phyloP scores from a whole-genome alignment of 148 eudicot species.

The Simmondsia chinensis region DNA sequence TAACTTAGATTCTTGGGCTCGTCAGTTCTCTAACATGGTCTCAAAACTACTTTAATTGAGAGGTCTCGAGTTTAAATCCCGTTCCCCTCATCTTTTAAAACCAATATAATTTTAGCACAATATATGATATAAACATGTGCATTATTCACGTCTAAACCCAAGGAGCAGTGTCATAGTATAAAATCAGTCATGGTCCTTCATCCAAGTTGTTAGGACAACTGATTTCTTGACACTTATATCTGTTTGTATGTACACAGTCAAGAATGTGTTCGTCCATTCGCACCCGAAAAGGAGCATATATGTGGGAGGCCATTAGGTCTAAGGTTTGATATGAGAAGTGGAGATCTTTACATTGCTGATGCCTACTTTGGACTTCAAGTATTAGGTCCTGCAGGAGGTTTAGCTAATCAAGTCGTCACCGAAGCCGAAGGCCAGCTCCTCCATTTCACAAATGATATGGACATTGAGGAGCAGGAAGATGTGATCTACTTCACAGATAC shows the following conservation, averaged over 20 bases:
- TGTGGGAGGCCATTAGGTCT: slow-evolving; percentile 59
- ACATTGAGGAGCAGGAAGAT: slow-evolving; percentile 26
- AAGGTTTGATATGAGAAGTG: slow-evolving; percentile 34
- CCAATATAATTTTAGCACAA: too few species aligned
- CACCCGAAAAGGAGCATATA: slow-evolving; percentile 58
- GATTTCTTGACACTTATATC: not conserved
- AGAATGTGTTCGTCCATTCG: slow-evolving; percentile 49
- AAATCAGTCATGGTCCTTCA: too few species aligned
- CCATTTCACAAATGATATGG: slow-evolving; percentile 35
- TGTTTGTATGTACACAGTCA: slow-evolving; percentile 18
- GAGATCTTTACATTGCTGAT: slow-evolving; percentile 55
- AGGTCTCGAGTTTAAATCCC: too few species aligned
- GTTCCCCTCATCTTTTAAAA: too few species aligned
- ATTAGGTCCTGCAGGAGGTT: slow-evolving; percentile 52
- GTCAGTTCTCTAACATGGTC: too few species aligned
- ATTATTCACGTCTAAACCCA: too few species aligned
- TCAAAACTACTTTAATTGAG: too few species aligned
- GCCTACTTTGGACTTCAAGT: slow-evolving; percentile 75
- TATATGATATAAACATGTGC: too few species aligned
- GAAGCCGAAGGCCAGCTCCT: slow-evolving; percentile 23
- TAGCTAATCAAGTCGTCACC: slow-evolving; percentile 15
- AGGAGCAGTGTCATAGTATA: too few species aligned
- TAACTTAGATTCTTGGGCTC: too few species aligned
- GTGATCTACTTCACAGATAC: slow-evolving; percentile 39
- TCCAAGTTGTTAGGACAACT: too few species aligned